A percentile compares a stretch with the other conserved stretches of the same genome.
Conservation (phyloP, 176 grass and related monocot species). For the Melocanna baccifera region DNA sequence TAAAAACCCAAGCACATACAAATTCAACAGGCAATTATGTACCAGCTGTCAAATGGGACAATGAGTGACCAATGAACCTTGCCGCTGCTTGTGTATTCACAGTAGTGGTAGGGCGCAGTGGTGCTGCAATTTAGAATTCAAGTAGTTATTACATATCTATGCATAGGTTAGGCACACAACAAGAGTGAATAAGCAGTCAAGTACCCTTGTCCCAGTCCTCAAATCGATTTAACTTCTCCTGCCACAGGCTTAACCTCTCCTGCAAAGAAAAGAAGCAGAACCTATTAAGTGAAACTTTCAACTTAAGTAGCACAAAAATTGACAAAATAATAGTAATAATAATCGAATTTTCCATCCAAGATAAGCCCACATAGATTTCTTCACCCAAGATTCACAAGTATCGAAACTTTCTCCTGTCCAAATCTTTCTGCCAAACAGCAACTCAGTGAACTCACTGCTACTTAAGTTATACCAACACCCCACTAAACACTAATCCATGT, state of each 20-base stretch:
- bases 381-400: not conserved
- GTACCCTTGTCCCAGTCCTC: conserved; percentile 76
- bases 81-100: conserved; percentile 80
- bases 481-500: not conserved
- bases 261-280: conserved; percentile 35
- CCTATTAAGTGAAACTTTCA: not conserved
- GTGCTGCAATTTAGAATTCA: conserved; percentile 57
- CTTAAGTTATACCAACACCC: not conserved
- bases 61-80: conserved; percentile 72
- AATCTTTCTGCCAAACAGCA: not conserved
- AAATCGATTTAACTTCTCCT: conserved; percentile 77
- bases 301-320: not conserved
- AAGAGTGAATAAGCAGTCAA: conserved; percentile 7
- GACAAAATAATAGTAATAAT: not conserved
- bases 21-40: conserved; percentile 17
- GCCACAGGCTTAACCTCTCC: conserved; percentile 82
- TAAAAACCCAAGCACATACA: not conserved
- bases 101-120: conserved; percentile 63
- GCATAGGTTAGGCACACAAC: not conserved
- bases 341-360: not conserved
- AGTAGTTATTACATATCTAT: not conserved
- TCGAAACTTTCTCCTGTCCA: not conserved
- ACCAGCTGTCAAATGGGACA: conserved; percentile 79
- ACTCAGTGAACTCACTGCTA: not conserved
- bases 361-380: not conserved